These are phyloP conservation scores for Arthrobotrys megalospora DNA, from an alignment of 2,329 filamentous ascomycete genomes.

Conservation along the genomic window DNA sequence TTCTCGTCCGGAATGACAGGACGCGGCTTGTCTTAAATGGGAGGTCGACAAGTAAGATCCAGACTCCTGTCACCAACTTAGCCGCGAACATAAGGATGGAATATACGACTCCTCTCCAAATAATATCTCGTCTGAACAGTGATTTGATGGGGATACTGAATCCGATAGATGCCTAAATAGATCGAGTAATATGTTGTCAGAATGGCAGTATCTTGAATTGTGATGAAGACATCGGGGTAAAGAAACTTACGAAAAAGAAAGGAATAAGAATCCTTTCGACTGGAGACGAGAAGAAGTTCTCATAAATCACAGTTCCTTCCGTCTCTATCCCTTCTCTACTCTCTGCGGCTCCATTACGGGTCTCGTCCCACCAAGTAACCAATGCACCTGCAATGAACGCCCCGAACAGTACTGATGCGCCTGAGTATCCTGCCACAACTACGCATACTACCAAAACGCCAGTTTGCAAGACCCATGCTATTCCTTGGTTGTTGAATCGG, in stretches of 20 bases:
- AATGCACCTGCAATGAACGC: constrained; percentile 76
- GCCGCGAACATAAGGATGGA: constrained; percentile 78
- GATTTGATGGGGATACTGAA: constrained; percentile 82
- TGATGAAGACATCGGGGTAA: neutral
- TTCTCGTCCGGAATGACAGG: constrained; percentile 6
- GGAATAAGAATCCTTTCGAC: constrained; percentile 75
- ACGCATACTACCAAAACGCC: constrained; percentile 71
- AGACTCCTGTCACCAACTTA: constrained; percentile 75
- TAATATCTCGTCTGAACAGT: constrained; percentile 76
- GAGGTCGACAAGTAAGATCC: constrained; percentile 69
- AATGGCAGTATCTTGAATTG: neutral
- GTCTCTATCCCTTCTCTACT: constrained; percentile 4
- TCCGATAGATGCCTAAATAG: constrained; percentile 74
- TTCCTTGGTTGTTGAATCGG: constrained; percentile 65
- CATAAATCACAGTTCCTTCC: constrained; percentile 65
- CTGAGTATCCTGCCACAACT: constrained; percentile 73
- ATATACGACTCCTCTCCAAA: constrained; percentile 83
- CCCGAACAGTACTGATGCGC: constrained; percentile 76
- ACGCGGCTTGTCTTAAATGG: constrained; percentile 64
- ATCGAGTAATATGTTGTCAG: constrained; percentile 20
- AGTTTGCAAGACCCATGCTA: constrained; percentile 70
- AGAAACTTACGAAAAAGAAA: constrained; percentile 77
- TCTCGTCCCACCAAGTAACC: constrained; percentile 74
- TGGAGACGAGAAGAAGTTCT: constrained; percentile 67
- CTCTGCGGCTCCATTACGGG: constrained; percentile 65